Conservation (phyloP, 768 basidiomycete genomes). For the Cantharellus cinnabarinus region DNA sequence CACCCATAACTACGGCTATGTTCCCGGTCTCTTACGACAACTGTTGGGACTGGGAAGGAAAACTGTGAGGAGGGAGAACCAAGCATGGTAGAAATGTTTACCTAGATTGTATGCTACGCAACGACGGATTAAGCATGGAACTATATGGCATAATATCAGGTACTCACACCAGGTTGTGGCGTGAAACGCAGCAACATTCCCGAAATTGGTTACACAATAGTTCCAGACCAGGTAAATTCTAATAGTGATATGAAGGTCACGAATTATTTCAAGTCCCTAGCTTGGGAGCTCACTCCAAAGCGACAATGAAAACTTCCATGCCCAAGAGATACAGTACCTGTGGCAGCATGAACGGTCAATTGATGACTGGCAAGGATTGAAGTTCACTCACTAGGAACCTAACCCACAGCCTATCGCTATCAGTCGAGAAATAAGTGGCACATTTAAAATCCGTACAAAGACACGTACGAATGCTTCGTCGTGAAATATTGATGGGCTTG, state of each 20-base stretch:
- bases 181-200: neutral
- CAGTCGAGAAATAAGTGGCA: neutral
- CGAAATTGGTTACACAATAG: neutral
- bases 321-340: neutral
- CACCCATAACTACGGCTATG: neutral
- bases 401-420: neutral
- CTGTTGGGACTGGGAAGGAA: neutral
- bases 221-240: neutral
- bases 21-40: neutral
- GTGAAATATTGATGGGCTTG: neutral
- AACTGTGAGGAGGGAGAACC: neutral
- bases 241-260: neutral
- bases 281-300: neutral
- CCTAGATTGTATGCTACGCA: neutral
- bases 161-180: too few relatives aligned
- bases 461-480: neutral
- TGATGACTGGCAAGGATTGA: neutral
- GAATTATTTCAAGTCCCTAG: neutral
- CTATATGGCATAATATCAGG: too few relatives aligned
- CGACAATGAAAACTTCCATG: neutral
- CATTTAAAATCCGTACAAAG: too few relatives aligned
- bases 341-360: neutral
- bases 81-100: neutral
- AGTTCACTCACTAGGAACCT: neutral
- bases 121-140: too few relatives aligned